Conservation (phyloP, 495 filamentous ascomycete genomes). For the Aspergillus campestris region DNA sequence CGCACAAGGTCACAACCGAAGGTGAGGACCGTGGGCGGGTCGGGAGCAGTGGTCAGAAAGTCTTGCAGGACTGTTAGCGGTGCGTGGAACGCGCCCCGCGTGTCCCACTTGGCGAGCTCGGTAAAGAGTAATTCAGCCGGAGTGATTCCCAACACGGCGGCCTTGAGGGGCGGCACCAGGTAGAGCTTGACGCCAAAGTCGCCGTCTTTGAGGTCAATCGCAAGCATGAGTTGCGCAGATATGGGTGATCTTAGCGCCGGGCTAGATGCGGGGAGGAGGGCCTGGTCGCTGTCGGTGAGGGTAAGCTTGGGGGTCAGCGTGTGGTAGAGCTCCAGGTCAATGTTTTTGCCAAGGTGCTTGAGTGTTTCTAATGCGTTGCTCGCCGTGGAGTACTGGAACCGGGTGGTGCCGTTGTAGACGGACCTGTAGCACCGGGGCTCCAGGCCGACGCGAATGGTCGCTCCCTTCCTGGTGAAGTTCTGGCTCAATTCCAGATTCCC, state of each 20-base stretch:
- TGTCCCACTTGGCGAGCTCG: background rate
- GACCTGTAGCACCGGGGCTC: background rate
- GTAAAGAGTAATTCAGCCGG: background rate
- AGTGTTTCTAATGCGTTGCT: background rate
- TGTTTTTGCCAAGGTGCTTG: background rate
- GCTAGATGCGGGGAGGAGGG: background rate
- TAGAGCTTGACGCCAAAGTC: conserved; percentile 3
- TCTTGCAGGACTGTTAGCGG: no score
- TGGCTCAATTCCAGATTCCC: conserved; percentile 1
- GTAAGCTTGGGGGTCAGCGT: background rate
- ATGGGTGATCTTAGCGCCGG: background rate
- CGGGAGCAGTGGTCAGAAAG: no score
- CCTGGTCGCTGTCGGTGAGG: background rate
- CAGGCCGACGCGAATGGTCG: background rate
- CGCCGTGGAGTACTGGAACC: background rate
- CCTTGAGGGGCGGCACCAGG: background rate
- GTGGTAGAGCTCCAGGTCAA: background rate
- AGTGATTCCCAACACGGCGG: background rate
- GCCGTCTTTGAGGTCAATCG: background rate
- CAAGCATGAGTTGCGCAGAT: background rate
- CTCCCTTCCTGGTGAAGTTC: background rate
- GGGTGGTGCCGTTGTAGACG: background rate
- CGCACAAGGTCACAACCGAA: conserved; percentile 2
- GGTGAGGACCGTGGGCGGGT: no score
- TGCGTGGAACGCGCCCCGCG: background rate